A percentile compares a stretch with the other conserved stretches of the same genome.
Evolutionary conservation across 495 filamentous ascomycete genomes (phyloP).

Genomic region (Trichoderma orchidacearum): DNA sequence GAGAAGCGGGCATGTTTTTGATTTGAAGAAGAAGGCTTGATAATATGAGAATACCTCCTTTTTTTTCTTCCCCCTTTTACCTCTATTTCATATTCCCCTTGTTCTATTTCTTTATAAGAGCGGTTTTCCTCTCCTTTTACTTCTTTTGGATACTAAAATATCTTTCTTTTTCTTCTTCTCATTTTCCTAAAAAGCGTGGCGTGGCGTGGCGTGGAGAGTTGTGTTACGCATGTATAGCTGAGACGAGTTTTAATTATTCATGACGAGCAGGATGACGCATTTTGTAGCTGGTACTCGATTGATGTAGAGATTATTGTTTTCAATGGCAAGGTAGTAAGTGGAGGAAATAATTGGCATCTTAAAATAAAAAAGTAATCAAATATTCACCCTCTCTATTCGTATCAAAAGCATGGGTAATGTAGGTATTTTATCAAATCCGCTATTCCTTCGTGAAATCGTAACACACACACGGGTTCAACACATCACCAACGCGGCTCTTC

Average conservation of each 20-base stretch:
- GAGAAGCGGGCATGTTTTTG: not conserved
- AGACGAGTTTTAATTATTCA: not conserved
- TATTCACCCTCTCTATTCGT: too few relatives aligned
- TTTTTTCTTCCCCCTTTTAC: not conserved
- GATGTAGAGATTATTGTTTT: too few relatives aligned
- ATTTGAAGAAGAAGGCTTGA: not conserved
- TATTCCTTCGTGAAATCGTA: not conserved
- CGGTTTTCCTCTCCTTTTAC: not conserved
- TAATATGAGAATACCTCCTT: not conserved
- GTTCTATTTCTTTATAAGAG: not conserved
- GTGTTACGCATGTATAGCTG: not conserved
- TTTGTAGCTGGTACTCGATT: too few relatives aligned
- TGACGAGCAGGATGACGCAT: not conserved
- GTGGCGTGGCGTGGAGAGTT: conserved; percentile 1
- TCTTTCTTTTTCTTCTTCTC: not conserved
- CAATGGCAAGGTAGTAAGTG: too few relatives aligned
- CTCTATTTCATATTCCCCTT: not conserved
- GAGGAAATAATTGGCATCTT: too few relatives aligned
- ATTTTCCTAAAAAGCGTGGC: not conserved
- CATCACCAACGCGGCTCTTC: not conserved
- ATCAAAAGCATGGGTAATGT: too few relatives aligned
- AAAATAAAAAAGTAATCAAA: too few relatives aligned
- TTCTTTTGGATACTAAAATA: not conserved
- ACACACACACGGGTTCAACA: not conserved
- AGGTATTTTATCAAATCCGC: too few relatives aligned